Evolutionary conservation across 2,329 filamentous ascomycete genomes (phyloP), one percentile per base, ranked within the genome.

Genomic region (Aspergillus pseudonomiae): DNA sequence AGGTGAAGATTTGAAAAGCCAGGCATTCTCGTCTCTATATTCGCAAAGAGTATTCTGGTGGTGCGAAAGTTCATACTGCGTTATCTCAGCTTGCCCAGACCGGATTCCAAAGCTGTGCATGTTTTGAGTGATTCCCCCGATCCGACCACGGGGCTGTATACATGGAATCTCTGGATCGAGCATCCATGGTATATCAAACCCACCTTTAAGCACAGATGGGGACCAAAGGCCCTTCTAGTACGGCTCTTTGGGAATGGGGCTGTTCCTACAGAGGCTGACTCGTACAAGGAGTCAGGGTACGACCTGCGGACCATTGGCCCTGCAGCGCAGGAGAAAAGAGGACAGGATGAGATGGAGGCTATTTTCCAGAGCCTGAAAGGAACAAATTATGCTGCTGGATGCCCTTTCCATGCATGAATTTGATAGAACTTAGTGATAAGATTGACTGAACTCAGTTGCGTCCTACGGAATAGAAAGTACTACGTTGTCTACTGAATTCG

Each of bases 131-230:
- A 62, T 6, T 5, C 56, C 0, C 64, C 61, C 26, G 54, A 67
- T 30, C 59, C 56, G 9, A 6, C 24, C 0, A 62, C 63, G 2
- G 64, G 59, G 6, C 26, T 63, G 11, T 67, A 62, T 34, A 64
- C 48, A 1, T 43, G 43, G 21, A 60, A 57, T 21, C 26, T 62
- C 16, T 66, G 57, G 59, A 57, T 66, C 5, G 63, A 61, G 2
- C 62, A 71, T 41, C 69, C 70, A 0, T 73, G 67, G 66, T 73
- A 73, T 34, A 57, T 73, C 1, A 65, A 69, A 19, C 70, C 71
- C 9, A 71, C 62, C 0, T 50, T 70, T 43, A 58, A 50, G 53
- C 60, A 64, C 32, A 50, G 69, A 26, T 71, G 65, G 63, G 63
- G 65, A 12, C 54, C 57, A 1, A 60, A 60, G 6, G 64, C 69